A percentile compares a stretch with the other conserved stretches of the same genome.
These are phyloP conservation scores for Phytophthora vignae DNA, from an alignment of 352 stramenopile genomes.

Conservation along the genomic window DNA sequence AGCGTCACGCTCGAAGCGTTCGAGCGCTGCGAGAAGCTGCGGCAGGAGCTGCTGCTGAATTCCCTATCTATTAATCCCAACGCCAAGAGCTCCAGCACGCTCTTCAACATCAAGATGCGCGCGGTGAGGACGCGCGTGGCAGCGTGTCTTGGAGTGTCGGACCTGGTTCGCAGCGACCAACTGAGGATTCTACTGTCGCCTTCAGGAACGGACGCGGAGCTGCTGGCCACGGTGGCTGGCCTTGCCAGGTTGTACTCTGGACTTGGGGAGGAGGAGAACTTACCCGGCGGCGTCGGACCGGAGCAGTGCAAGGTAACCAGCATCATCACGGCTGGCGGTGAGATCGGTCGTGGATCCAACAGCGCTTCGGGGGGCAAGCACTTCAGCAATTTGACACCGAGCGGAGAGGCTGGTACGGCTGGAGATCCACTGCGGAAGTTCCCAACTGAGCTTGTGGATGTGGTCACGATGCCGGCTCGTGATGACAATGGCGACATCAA, in stretches of 20 bases:
- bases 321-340: conserved; percentile 84
- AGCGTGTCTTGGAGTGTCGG: conserved; percentile 56
- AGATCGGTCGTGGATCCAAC: conserved; percentile 86
- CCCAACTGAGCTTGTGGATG: conserved; percentile 66
- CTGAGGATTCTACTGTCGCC: conserved; percentile 78
- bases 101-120: conserved; percentile 79
- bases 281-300: conserved; percentile 29
- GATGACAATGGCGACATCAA: conserved; percentile 64
- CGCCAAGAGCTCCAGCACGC: conserved; percentile 65
- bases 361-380: conserved; percentile 78
- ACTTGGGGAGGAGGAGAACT: conserved; percentile 40
- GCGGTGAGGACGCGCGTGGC: conserved; percentile 64
- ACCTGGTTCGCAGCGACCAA: conserved; percentile 59
- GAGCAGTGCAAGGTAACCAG: conserved; percentile 74
- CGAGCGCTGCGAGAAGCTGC: conserved; percentile 66
- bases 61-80: conserved; percentile 87
- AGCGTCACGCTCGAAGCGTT: conserved; percentile 78
- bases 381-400: conserved; percentile 85
- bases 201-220: conserved; percentile 88
- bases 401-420: conserved; percentile 54
- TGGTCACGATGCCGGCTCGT: conserved; percentile 66
- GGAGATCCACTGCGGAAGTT: conserved; percentile 66
- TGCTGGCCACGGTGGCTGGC: conserved; percentile 77
- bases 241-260: conserved; percentile 69
- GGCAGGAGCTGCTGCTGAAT: conserved; percentile 80